Evolutionary conservation across 2,329 filamentous ascomycete genomes (phyloP), one percentile per base, ranked within the genome.

Genomic region (Pseudopyrenochaeta lycopersici): DNA sequence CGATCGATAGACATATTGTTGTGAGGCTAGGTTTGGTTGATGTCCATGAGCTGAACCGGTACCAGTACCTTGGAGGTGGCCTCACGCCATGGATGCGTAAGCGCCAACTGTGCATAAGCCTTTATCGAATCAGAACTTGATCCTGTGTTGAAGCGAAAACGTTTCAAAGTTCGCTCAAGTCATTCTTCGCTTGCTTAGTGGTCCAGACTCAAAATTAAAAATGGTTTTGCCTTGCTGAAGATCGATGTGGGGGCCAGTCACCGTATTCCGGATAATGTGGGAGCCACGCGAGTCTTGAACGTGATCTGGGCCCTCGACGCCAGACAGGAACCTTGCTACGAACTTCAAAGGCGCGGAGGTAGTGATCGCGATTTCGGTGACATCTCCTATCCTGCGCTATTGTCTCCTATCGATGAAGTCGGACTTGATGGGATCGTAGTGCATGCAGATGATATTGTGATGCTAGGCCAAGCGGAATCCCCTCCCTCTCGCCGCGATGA

Each of bases 381-480:
- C 33, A 36, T 10, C 35, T 17, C 17, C 20, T 20, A 18, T 38
- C 2, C 7, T 21, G 17, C 15, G 35, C n/a, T 7, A 38, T 17
- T 12, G 9, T 11, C 2, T 18, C 20, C 29, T 43, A 50, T 20
- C 36, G 38, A 43, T 27, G 46, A 12, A 52, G 14, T 20, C 50
- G 54, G 29, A 64, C 54, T 9, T 52, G 49, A 47, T 56, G 60
- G n/a, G 56, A 56, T 17, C 45, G 33, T 27, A 66, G 36, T 2
- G 49, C 58, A 31, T 49, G 32, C 9, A 66, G 45, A 36, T 67
- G 68, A 39, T 66, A 72, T 40, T 73, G 67, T 23, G 56, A 61
- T 7, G 62, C 62, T 27, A 71, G 33, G 1, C 68, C 68, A 32
- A 71, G 31, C 10, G 64, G 62, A 27, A 64, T 57, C 1, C 58